These are phyloP conservation scores for Amesomyces nigricolor DNA, from an alignment of 2,329 filamentous ascomycete genomes.

Conservation along the genomic window DNA sequence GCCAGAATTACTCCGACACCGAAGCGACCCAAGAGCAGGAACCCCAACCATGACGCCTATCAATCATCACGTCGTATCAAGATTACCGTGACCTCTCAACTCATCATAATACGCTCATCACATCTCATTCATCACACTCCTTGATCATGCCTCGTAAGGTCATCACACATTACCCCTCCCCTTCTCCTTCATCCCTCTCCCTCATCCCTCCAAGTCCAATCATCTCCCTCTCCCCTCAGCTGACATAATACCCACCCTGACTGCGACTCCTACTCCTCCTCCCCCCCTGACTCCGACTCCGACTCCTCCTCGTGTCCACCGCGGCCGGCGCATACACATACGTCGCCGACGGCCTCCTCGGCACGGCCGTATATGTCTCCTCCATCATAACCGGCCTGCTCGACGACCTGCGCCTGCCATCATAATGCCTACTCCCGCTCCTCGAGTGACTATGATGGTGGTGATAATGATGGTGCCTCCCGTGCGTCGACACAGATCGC, in stretches of 20 bases:
- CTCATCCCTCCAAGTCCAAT: neutral
- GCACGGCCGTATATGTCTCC: conserved; percentile 8
- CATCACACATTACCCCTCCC: neutral
- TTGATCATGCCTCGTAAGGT: too few relatives aligned
- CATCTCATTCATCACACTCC: too few relatives aligned
- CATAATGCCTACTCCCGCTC: conserved; percentile 7
- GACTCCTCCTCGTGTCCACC: conserved; percentile 12
- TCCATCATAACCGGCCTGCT: conserved; percentile 20
- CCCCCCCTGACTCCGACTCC: conserved; percentile 11
- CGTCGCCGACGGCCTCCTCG: conserved; percentile 15
- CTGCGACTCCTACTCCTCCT: conserved; percentile 19
- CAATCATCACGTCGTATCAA: too few relatives aligned
- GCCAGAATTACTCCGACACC: too few relatives aligned
- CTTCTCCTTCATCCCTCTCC: neutral
- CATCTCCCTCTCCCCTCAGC: neutral
- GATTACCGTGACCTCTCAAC: too few relatives aligned
- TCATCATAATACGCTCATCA: too few relatives aligned
- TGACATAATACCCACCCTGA: conserved; percentile 18
- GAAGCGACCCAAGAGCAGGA: too few relatives aligned
- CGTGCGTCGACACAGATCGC: conserved; percentile 8
- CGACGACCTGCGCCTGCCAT: conserved; percentile 12
- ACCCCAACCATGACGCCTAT: too few relatives aligned
- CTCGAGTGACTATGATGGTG: neutral
- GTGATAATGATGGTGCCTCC: conserved; percentile 14
- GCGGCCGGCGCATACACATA: conserved; percentile 15